A percentile compares a stretch with the other conserved stretches of the same genome.
phyloP scores from a whole-genome alignment of 805 yeast species.

The Saccharomycopsis fodiens region DNA sequence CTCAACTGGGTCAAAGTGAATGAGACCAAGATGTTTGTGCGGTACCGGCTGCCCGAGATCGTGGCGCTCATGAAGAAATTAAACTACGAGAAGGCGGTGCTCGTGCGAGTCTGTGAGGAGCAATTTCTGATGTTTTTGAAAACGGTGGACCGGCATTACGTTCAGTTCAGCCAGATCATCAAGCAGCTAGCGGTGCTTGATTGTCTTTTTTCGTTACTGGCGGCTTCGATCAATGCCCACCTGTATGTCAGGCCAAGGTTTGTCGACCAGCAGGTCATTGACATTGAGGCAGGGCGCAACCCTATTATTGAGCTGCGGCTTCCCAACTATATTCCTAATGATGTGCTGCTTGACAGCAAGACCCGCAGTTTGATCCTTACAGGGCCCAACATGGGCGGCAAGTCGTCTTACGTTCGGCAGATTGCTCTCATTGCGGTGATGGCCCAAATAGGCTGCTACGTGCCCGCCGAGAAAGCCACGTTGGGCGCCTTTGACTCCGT shows the following conservation, averaged over 20 bases:
- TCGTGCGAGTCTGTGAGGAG: slow-evolving; percentile 38
- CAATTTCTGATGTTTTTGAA: slow-evolving; percentile 37
- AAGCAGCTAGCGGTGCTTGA: slow-evolving; percentile 49
- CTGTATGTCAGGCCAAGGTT: slow-evolving; percentile 45
- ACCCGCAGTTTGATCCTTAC: slow-evolving; percentile 60
- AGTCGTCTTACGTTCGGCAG: slow-evolving; percentile 68
- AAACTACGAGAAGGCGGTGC: slow-evolving; percentile 53
- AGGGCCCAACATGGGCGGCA: slow-evolving; percentile 89
- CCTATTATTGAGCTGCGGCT: slow-evolving; percentile 54
- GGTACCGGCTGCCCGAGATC: slow-evolving; percentile 64
- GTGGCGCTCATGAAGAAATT: slow-evolving; percentile 42
- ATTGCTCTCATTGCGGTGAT: slow-evolving; percentile 62
- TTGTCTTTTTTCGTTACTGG: slow-evolving; percentile 58
- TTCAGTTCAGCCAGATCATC: slow-evolving; percentile 36
- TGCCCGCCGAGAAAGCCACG: slow-evolving; percentile 57
- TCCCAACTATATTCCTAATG: slow-evolving; percentile 56
- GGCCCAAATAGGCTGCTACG: slow-evolving; percentile 71
- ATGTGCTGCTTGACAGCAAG: slow-evolving; percentile 40
- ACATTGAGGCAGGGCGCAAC: slow-evolving; percentile 51
- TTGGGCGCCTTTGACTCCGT: slow-evolving; percentile 61
- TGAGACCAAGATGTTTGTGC: slow-evolving; percentile 57
- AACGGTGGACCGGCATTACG: slow-evolving; percentile 32
- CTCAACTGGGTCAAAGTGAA: slow-evolving; percentile 69
- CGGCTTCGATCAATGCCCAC: slow-evolving; percentile 41
- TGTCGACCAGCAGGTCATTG: slow-evolving; percentile 38